Base-by-base conservation (phyloP, 1,284 basidiomycete species). In the Tilletia walkeri region DNA sequence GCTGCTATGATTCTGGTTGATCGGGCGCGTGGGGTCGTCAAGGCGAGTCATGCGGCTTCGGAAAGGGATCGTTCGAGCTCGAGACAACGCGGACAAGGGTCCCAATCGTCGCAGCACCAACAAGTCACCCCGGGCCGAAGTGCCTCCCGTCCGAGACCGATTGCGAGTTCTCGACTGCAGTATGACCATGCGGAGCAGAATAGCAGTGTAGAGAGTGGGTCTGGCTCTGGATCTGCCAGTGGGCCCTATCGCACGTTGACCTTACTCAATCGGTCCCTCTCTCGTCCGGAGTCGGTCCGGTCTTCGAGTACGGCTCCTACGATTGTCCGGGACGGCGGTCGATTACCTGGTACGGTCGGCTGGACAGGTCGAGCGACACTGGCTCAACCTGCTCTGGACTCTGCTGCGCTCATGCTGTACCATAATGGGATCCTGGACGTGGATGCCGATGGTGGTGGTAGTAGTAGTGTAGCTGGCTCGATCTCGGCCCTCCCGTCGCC, bases 321-420 rank as follows among this genome's bases (percentile, higher is more conserved):
- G 36, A 39, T 63, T n/a, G 30, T 34, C 36, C 59, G 59, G 14
- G 59, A 14, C 54, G 54, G 54, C 34, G 59, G 50, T n/a, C 50
- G n/a, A 18, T 24, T 53, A 7, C 59, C 59, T 7, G 59, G 59
- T n/a, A 63, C 59, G 9, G 16, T 38, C 6, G 59, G 39, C 7
- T 63, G 59, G 59, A 63, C 39, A 9, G 59, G 59, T n/a, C 30
- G 36, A 5, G 59, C 36, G 5, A 18, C 14, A 38, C 34, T 36
- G 14, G 59, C 59, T 7, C 30, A 63, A 16, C 30, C 59, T 14
- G 36, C 59, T 10, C 12, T 36, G 18, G 59, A 63, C n/a, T 63
- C 34, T 4, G 34, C 59, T 9, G 59, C 59, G 30, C 34, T 63
- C 6, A 63, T 63, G 34, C 36, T 34, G 30, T 38, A 38, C 12